phyloP scores from a whole-genome alignment of 441 rosid species.

The Metrosideros polymorpha region DNA sequence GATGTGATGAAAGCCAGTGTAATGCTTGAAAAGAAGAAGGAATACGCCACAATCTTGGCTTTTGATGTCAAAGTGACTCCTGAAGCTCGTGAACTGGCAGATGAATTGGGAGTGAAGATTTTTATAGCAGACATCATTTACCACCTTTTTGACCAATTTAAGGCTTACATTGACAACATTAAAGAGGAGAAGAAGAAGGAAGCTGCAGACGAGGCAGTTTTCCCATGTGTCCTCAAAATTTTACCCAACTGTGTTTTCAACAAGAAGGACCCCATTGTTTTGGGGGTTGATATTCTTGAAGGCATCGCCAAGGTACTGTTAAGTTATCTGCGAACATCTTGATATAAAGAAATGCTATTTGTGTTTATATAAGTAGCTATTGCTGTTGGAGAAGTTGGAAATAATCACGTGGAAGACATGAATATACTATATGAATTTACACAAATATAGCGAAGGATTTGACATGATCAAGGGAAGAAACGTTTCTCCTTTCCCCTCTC shows the following conservation, averaged over 20 bases:
- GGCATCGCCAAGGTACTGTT: constrained; percentile 72
- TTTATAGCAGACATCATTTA: constrained; percentile 92
- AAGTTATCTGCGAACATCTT: neutral
- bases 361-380: neutral
- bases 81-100: constrained; percentile 85
- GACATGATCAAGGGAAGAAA: neutral
- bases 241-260: constrained; percentile 74
- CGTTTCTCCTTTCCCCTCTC: neutral
- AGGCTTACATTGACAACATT: constrained; percentile 73
- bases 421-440: neutral
- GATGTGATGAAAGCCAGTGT: constrained; percentile 91
- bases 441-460: neutral
- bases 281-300: constrained; percentile 86
- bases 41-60: constrained; percentile 86
- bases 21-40: constrained; percentile 97
- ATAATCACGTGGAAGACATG: neutral
- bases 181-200: constrained; percentile 94
- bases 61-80: constrained; percentile 91
- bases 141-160: constrained; percentile 88
- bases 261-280: constrained; percentile 85
- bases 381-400: neutral
- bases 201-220: constrained; percentile 90
- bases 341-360: neutral
- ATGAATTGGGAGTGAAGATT: constrained; percentile 83
- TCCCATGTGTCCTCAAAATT: constrained; percentile 82